These are phyloP conservation scores for Raddia distichophylla DNA, from an alignment of 176 grass and related monocot genomes.

Conservation along the genomic window DNA sequence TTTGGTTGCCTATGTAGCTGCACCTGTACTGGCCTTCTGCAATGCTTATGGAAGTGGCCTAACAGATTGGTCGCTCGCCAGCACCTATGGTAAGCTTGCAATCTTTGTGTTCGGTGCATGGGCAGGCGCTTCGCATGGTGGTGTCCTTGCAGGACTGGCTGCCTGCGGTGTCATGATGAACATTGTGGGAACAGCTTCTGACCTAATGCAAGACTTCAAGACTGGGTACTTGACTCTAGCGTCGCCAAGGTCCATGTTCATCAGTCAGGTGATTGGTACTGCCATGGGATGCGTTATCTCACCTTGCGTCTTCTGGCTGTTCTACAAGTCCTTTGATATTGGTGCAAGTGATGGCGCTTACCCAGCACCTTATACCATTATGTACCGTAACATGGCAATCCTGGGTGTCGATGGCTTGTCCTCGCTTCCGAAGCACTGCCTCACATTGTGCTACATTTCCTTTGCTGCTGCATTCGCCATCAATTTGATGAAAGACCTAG, in stretches of 20 bases:
- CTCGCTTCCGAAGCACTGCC: conserved; percentile 49
- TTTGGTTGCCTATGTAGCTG: conserved; percentile 53
- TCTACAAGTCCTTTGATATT: conserved; percentile 63
- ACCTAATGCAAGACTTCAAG: conserved; percentile 92
- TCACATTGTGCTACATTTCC: conserved; percentile 50
- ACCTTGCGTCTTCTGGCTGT: conserved; percentile 67
- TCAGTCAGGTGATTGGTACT: conserved; percentile 62
- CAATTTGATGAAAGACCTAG: conserved; percentile 49
- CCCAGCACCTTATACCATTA: conserved; percentile 56
- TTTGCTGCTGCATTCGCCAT: conserved; percentile 38
- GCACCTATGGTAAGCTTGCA: conserved; percentile 68
- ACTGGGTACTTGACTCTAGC: conserved; percentile 78
- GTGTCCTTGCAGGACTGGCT: conserved; percentile 61
- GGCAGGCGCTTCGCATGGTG: conserved; percentile 64
- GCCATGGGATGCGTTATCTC: conserved; percentile 61
- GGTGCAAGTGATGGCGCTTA: conserved; percentile 38
- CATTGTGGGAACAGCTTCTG: conserved; percentile 67
- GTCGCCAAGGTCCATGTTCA: conserved; percentile 40
- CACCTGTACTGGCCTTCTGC: conserved; percentile 78
- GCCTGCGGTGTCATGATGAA: conserved; percentile 85
- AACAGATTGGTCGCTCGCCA: conserved; percentile 76
- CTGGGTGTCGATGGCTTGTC: conserved; percentile 54
- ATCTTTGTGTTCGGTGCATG: conserved; percentile 68
- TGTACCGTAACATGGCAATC: conserved; percentile 72
- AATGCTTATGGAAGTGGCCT: conserved; percentile 80